Percentiles rank a stretch among this genome's conserved stretches.
Evolutionary conservation across 1,284 basidiomycete species (phyloP).

Genomic region (Sutorius eximius): DNA sequence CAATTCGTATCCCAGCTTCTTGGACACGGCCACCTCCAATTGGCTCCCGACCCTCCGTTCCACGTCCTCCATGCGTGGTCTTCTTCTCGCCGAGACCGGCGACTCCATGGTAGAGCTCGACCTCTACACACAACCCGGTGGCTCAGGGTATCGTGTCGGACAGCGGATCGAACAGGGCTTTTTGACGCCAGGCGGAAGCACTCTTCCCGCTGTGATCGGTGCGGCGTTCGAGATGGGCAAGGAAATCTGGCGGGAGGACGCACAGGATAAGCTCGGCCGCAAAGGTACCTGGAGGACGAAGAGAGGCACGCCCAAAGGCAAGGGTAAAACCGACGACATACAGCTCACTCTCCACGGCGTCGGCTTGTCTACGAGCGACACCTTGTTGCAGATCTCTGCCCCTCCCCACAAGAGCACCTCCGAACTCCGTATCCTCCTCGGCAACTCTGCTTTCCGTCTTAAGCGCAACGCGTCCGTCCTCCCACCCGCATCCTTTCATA

Average conservation of each 20-base stretch:
- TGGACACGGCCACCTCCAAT: slow-evolving; percentile 2
- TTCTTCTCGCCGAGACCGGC: slow-evolving; percentile 45
- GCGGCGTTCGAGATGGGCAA: slow-evolving; percentile 16
- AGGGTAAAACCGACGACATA: slow-evolving; percentile 1
- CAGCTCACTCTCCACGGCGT: slow-evolving; percentile 8
- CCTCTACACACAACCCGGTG: slow-evolving; percentile 30
- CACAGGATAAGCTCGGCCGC: slow-evolving; percentile 3
- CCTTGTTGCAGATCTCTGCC: slow-evolving; percentile 49
- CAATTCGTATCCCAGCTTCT: slow-evolving; percentile 7
- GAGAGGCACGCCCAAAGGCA: slow-evolving; percentile 7
- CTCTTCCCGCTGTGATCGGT: slow-evolving; percentile 8
- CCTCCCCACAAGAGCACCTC: slow-evolving; percentile 48
- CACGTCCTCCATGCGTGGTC: slow-evolving; percentile 42
- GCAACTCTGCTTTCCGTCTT: slow-evolving; percentile 55
- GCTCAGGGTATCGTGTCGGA: slow-evolving; percentile 41
- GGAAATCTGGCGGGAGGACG: slow-evolving; percentile 26
- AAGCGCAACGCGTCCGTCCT: slow-evolving; percentile 52
- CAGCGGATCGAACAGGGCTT: slow-evolving; percentile 37
- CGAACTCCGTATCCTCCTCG: slow-evolving; percentile 61
- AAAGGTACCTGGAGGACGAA: slow-evolving; percentile 20
- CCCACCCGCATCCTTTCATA: slow-evolving; percentile 24
- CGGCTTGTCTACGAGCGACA: slow-evolving; percentile 48
- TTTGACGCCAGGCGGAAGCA: slow-evolving; percentile 33
- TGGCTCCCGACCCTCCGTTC: slow-evolving; percentile 39
- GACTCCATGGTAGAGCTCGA: slow-evolving; percentile 46